phyloP scores from a whole-genome alignment of 305 asterid genomes.

The Rubia balearica region DNA sequence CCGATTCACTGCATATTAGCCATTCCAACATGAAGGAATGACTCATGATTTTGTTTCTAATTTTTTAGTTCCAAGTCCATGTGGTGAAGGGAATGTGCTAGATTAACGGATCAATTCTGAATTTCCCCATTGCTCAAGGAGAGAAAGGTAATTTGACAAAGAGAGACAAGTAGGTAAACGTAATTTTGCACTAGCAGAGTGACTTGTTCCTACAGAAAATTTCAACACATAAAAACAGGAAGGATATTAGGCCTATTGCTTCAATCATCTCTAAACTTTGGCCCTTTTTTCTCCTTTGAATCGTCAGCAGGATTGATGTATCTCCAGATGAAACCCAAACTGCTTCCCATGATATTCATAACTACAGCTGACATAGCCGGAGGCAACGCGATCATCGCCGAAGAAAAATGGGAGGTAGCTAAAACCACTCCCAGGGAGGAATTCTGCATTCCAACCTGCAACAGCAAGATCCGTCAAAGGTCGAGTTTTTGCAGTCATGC shows the following conservation, averaged over 20 bases:
- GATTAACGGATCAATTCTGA: no score
- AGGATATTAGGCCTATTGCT: background rate
- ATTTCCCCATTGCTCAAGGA: no score
- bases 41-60: no score
- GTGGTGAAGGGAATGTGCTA: no score
- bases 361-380: conserved; percentile 76
- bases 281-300: conserved; percentile 21
- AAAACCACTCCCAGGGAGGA: conserved; percentile 86
- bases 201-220: background rate
- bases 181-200: background rate
- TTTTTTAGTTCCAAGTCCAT: no score
- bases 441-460: conserved; percentile 94
- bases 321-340: conserved; percentile 78
- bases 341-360: conserved; percentile 91
- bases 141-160: no score
- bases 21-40: no score
- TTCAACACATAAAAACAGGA: background rate
- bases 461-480: background rate
- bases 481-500: background rate
- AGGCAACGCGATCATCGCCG: conserved; percentile 75
- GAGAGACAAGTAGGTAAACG: background rate
- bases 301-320: conserved; percentile 38
- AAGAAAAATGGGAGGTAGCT: conserved; percentile 73
- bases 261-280: conserved; percentile 1
- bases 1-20: no score